Evolutionary conservation across 2,329 filamentous ascomycete species (phyloP), one percentile per base, ranked within the genome.

Genomic region (Apiospora phragmitis): DNA sequence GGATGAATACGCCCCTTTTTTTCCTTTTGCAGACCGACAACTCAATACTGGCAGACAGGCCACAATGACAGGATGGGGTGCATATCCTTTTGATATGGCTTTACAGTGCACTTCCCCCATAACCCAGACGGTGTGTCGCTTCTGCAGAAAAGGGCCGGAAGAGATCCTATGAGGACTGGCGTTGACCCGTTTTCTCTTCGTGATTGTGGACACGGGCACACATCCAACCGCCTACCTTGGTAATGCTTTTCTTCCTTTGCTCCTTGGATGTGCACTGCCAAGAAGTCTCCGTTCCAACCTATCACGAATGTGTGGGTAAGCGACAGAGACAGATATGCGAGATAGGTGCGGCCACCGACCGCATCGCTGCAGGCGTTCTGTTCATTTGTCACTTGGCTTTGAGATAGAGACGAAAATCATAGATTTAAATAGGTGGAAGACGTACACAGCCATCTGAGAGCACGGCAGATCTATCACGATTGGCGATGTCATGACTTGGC

Each of bases 131-230:
- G 55, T 62, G 55, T 62, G 32, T 62, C 8, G 16, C 32, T 62
- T 59, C 21, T 62, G 55, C 55, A 62, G 55, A 62, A 62, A 62
- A 62, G 55, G 55, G 32, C 55, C 55, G 55, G 55, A 62, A 62
- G 55, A 1, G 29, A 35, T 62, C 55, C 55, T 32, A n/a, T 18
- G 32, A 24, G 32, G 18, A n/a, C 14, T 62, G 55, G 55, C 32
- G 18, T 38, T n/a, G 55, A 62, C 55, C 55, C 55, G 32, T 62
- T 62, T 62, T 62, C 55, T 35, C 18, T 62, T 62, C 55, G 55
- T 62, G 55, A n/a, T 62, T 62, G 32, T 62, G 55, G 55, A 38
- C 32, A 62, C 55, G n/a, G 21, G 21, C 55, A 62, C 55, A 62
- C 32, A n/a, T 4, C 18, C 55, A 62, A 29, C 18, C 4, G 55